These are phyloP conservation scores for Dendrobium nobile DNA, from an alignment of 106 monocot species.

Conservation along the genomic window DNA sequence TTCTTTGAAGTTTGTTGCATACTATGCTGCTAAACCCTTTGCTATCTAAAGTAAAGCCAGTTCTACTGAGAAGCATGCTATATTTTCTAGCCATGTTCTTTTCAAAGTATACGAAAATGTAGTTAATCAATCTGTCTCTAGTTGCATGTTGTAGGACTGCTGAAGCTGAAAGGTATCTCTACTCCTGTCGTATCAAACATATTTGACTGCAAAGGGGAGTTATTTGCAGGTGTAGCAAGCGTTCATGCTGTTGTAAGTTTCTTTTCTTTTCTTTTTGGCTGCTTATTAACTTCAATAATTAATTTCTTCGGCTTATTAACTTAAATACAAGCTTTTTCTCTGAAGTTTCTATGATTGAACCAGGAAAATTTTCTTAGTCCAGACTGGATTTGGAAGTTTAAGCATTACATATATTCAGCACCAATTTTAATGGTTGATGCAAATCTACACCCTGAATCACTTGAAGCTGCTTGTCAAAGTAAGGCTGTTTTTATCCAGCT, in stretches of 20 bases:
- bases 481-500: slow-evolving; percentile 11
- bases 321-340: not conserved
- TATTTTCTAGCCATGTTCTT: no score
- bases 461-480: slow-evolving; percentile 70
- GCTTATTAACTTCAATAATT: not conserved
- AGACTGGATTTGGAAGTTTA: slow-evolving; percentile 51
- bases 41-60: no score
- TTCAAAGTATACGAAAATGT: no score
- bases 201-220: slow-evolving; percentile 63
- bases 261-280: slow-evolving; percentile 6
- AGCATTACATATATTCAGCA: slow-evolving; percentile 39
- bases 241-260: slow-evolving; percentile 70
- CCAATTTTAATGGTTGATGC: slow-evolving; percentile 81
- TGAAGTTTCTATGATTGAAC: not conserved
- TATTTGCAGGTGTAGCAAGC: slow-evolving; percentile 64
- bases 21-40: no score
- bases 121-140: not conserved
- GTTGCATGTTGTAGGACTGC: slow-evolving; percentile 41
- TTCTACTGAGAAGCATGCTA: no score
- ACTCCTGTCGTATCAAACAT: slow-evolving; percentile 70
- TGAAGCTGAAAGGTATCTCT: slow-evolving; percentile 18
- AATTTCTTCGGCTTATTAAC: not conserved
- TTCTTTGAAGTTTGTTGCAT: no score
- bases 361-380: slow-evolving; percentile 70
- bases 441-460: slow-evolving; percentile 51